Conservation (phyloP, 2,329 filamentous ascomycete species). For the Aspergillus unguis region DNA sequence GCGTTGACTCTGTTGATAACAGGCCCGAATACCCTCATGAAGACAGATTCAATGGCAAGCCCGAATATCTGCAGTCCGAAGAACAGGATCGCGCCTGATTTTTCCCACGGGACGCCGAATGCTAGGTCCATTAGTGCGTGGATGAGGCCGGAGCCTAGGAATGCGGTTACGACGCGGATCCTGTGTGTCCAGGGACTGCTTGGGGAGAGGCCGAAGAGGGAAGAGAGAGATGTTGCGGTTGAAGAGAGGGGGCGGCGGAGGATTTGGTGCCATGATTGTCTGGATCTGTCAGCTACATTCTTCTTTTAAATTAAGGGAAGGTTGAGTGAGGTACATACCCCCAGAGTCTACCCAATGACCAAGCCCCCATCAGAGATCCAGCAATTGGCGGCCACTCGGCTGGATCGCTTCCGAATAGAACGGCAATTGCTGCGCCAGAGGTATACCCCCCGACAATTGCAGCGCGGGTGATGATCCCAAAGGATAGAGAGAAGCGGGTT, state of each 20-base stretch:
- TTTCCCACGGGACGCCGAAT: constrained; percentile 13
- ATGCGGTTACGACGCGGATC: constrained; percentile 14
- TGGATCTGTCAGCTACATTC: not conserved
- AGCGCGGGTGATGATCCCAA: constrained; percentile 15
- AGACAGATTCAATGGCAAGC: constrained; percentile 3
- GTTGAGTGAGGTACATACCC: constrained; percentile 10
- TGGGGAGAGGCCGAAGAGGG: constrained; percentile 7
- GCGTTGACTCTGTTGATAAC: too few species aligned
- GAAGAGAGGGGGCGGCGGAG: constrained; percentile 16
- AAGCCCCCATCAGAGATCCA: constrained; percentile 10
- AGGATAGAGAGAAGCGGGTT: constrained; percentile 14
- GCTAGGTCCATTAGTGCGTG: constrained; percentile 19
- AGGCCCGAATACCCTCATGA: not conserved
- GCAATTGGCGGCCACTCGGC: constrained; percentile 19
- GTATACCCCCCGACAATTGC: constrained; percentile 16
- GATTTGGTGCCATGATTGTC: constrained; percentile 21
- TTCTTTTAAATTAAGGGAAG: not conserved
- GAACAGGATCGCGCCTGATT: constrained; percentile 18
- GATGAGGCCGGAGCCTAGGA: constrained; percentile 16
- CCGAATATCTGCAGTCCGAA: constrained; percentile 20
- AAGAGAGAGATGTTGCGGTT: constrained; percentile 15
- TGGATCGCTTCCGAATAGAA: constrained; percentile 11
- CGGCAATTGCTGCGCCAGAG: constrained; percentile 1
- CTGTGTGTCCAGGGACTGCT: not conserved
- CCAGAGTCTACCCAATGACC: constrained; percentile 18